These are phyloP conservation scores for Vigna radiata DNA, from an alignment of 306 rosid species.

Conservation along the genomic window DNA sequence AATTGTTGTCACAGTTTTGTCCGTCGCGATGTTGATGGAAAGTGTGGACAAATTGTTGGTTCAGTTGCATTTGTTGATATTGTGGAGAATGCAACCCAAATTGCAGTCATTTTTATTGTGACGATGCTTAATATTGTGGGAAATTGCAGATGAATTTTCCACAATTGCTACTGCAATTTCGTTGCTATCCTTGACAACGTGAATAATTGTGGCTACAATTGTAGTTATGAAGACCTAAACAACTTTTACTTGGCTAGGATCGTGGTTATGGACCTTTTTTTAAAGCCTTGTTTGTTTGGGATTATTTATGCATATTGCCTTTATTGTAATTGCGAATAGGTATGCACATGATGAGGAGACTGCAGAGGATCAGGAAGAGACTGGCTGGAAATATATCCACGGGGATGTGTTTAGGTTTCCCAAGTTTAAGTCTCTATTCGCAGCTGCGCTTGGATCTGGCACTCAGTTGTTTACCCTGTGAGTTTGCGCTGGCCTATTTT, in stretches of 20 bases:
- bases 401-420: conserved; percentile 71
- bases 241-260: background rate
- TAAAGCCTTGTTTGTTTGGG: background rate
- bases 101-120: background rate
- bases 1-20: background rate
- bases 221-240: background rate
- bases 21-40: background rate
- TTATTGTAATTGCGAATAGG: conserved; percentile 49
- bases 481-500: conserved; percentile 36
- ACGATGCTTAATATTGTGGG: background rate
- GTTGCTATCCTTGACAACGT: background rate
- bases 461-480: conserved; percentile 67
- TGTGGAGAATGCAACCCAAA: background rate
- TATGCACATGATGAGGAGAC: conserved; percentile 65
- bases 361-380: conserved; percentile 67
- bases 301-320: conserved; percentile 8
- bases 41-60: background rate
- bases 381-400: conserved; percentile 69
- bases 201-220: background rate
- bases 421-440: conserved; percentile 56
- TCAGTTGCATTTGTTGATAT: background rate
- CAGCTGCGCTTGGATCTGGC: conserved; percentile 71
- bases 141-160: background rate
- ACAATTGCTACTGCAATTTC: background rate
- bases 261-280: background rate